A percentile compares a stretch with the other conserved stretches of the same genome.
Conservation (phyloP, 192 early-diverging fungal species). For the Umbelopsis sp. region DNA sequence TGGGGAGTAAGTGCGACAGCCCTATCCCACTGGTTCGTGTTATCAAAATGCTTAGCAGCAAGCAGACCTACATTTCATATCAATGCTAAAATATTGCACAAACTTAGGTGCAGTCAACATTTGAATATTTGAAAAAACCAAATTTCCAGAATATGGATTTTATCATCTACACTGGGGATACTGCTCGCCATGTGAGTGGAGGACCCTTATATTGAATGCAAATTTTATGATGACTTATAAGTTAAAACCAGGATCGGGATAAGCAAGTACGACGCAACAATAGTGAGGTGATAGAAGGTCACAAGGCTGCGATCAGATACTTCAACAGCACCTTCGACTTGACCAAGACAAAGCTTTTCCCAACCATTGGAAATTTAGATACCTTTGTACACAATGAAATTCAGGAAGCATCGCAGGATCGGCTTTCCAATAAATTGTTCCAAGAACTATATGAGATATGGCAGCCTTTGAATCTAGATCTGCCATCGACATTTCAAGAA, state of each 20-base stretch:
- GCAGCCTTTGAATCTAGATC: slow-evolving; percentile 37
- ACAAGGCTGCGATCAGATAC: slow-evolving; percentile 4
- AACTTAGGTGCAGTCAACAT: slow-evolving; percentile 21
- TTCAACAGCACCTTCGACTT: slow-evolving; percentile 13
- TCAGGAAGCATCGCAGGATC: neutral
- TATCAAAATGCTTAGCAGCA: too few relatives aligned
- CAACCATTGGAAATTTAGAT: slow-evolving; percentile 47
- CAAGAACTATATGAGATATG: slow-evolving; percentile 29
- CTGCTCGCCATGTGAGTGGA: slow-evolving; percentile 38
- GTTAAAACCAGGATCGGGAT: slow-evolving; percentile 31
- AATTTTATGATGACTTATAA: neutral
- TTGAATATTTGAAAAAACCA: slow-evolving; percentile 35
- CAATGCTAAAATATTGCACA: too few relatives aligned
- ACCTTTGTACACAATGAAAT: slow-evolving; percentile 34
- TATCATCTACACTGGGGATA: slow-evolving; percentile 48
- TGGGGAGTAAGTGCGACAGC: slow-evolving; percentile 28
- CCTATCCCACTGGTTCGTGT: slow-evolving; percentile 12
- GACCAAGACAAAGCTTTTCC: slow-evolving; percentile 28
- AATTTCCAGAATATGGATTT: slow-evolving; percentile 37
- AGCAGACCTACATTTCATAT: too few relatives aligned
- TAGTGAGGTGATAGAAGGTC: slow-evolving; percentile 16
- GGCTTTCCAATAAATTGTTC: neutral
- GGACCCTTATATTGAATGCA: neutral
- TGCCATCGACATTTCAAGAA: slow-evolving; percentile 29
- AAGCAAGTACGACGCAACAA: neutral